Evolutionary conservation across 176 grass and related monocot species (phyloP).

Genomic region (maize (Zea mays)): Zm-B73-REFERENCE-NAM-5.0 NC_050096.1:50916001-50916500

Average conservation of each 20-base stretch:
- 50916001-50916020: no score
- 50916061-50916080: no score
- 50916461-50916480: constrained; percentile 36
- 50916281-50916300: background rate
- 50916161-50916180: no score
- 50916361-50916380: background rate
- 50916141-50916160: no score
- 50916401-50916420: constrained; percentile 38
- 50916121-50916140: no score
- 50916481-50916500: constrained; percentile 9
- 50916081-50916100: no score
- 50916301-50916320: constrained; percentile 10
- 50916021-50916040: no score
- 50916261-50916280: constrained; percentile 41
- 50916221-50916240: constrained; percentile 23
- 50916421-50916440: constrained; percentile 35
- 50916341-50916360: background rate
- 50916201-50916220: constrained; percentile 26
- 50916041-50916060: no score
- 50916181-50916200: constrained; percentile 18
- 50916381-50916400: constrained; percentile 34
- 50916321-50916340: background rate
- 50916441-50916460: constrained; percentile 52
- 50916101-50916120: no score
- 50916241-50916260: constrained; percentile 66